These are phyloP conservation scores for Striga hermonthica DNA, from an alignment of 305 asterid genomes.

Conservation along the genomic window DNA sequence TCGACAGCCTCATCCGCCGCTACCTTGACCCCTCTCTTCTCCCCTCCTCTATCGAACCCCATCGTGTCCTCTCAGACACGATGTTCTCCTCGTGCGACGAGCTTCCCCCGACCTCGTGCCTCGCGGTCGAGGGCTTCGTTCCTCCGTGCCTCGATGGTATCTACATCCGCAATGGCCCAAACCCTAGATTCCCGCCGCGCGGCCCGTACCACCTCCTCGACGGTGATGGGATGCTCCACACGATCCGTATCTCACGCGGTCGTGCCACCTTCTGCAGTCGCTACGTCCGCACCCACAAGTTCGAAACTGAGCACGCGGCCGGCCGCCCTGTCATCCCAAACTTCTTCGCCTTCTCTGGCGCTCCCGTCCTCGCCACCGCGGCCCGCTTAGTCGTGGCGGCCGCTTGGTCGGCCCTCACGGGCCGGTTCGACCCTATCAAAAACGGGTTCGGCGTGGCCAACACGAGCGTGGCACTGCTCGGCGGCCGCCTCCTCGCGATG, in stretches of 20 bases:
- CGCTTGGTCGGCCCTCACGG: constrained; percentile 4
- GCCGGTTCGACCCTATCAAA: background rate
- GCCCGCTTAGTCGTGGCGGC: constrained; percentile 27
- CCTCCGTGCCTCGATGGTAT: background rate
- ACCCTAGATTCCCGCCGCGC: background rate
- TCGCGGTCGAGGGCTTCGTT: background rate
- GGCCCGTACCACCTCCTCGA: constrained; percentile 36
- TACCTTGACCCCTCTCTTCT: background rate
- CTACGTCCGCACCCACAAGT: constrained; percentile 51
- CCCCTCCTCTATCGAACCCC: background rate
- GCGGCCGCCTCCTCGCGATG: constrained; percentile 40
- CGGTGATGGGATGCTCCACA: constrained; percentile 81
- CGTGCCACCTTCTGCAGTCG: constrained; percentile 57
- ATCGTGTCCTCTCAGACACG: background rate
- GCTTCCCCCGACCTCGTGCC: background rate
- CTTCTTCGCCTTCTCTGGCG: constrained; percentile 42
- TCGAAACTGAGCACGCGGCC: constrained; percentile 31
- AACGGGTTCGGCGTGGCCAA: constrained; percentile 39
- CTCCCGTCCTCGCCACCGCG: constrained; percentile 36
- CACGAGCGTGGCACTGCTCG: constrained; percentile 42
- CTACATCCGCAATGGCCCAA: background rate
- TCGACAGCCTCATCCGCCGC: background rate
- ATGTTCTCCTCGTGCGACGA: background rate
- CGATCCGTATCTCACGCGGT: constrained; percentile 44
- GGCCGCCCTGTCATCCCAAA: constrained; percentile 39